Evolutionary conservation across 2,329 filamentous ascomycete species (phyloP), one percentile per base, ranked within the genome.

Genomic region (Sclerotinia nivalis): DNA sequence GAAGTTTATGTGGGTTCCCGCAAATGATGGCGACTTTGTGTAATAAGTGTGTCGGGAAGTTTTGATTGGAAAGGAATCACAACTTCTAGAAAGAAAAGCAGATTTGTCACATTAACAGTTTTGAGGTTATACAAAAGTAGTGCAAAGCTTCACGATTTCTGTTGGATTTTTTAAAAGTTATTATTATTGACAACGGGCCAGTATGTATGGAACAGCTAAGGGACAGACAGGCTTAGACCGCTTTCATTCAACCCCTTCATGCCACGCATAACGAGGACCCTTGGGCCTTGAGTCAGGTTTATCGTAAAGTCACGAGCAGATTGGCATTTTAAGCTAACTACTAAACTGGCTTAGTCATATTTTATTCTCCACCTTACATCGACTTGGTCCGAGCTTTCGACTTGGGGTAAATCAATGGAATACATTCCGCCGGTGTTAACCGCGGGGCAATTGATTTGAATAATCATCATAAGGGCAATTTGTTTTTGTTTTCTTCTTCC

Each of bases 1-100:
- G 66, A 71, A 58, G 58, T 58, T 71, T 67, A 70, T 74, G 72
- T 70, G 54, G 37, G 31, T 67, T 73, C 43, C 69, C 72, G 71
- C 68, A 40, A 58, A 43, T 47, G 10, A 64, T 47, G 43, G 22
- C 20, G 28, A 31, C 25, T 64, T 34, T 22, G 47, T 28, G 43
- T 7, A 25, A 66, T 43, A 28, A 47, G n/a, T 31, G 18, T 45
- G 47, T 28, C 37, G 34, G 54, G 13, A 31, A 58, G 37, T 45
- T 45, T 28, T 52, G 62, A 66, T 50, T 52, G 62, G 52, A 34
- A 31, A 66, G 31, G 18, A 37, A 55, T 28, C 10, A 40, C 55
- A 49, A 22, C 34, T 59, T 31, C 59, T 20, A 61, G 59, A 61
- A 40, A 61, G 20, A 31, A 56, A 28, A n/a, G 55, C 20, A 58